These are phyloP conservation scores for Saccharomycopsis sp. DNA, from an alignment of 805 yeast species.

Conservation along the genomic window DNA sequence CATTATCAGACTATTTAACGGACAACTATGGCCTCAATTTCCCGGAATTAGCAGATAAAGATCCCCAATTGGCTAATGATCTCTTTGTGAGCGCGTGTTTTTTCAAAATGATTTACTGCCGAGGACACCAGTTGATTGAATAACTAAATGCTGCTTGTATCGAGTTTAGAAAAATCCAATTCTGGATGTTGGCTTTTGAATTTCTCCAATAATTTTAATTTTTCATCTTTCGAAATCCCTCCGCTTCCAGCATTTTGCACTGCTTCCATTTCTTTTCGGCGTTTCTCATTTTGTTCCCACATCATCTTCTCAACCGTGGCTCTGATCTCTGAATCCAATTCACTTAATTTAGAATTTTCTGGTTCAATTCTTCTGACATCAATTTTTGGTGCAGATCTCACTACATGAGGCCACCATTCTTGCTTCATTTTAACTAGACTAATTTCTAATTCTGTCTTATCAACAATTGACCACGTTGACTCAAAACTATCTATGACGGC, in stretches of 20 bases:
- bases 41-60: no score
- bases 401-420: conserved; percentile 44
- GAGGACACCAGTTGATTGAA: background rate
- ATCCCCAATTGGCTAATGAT: no score
- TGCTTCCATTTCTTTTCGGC: conserved; percentile 32
- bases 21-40: no score
- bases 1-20: no score
- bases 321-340: conserved; percentile 36
- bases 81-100: no score
- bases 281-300: conserved; percentile 39
- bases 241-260: conserved; percentile 24
- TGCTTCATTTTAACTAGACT: conserved; percentile 32
- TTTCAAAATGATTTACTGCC: no score
- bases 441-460: conserved; percentile 30
- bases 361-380: conserved; percentile 36
- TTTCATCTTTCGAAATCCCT: conserved; percentile 1
- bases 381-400: conserved; percentile 34
- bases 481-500: conserved; percentile 28
- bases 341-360: conserved; percentile 33
- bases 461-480: conserved; percentile 37
- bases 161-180: conserved; percentile 20
- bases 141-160: conserved; percentile 1
- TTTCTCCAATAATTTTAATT: conserved; percentile 26
- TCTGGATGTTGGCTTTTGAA: conserved; percentile 39
- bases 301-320: conserved; percentile 41